Base-by-base conservation (phyloP, 2,329 filamentous ascomycete species). In the Colletotrichum sp. region DNA sequence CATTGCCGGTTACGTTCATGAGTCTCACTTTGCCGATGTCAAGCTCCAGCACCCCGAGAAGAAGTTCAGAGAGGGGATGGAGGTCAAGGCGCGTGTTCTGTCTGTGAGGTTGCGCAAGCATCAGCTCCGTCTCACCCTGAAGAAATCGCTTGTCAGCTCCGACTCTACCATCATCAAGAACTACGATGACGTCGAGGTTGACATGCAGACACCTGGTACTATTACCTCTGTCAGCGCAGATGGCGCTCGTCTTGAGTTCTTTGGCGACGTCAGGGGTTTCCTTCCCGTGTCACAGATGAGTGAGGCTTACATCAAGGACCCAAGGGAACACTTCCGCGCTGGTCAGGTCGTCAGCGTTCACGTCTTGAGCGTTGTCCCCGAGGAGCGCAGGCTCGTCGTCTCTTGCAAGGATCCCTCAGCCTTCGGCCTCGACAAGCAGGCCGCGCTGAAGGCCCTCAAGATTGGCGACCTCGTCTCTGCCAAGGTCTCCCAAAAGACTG, bases 231-330 rank as follows among this genome's bases (percentile, higher is more conserved):
- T 99, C 13, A 89, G 95, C 72, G 86, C 91, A 5, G 92, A 92
- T 69, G 97, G 97, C 75, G 97, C 97, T 13, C 92, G 96, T 21
- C 94, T 99, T 69, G 95, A 98, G 82, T 99, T 99, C 85, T 99
- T 98, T 81, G 95, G 95, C 21, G 86, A 89, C 10, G 89, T 99
- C 24, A 92, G 92, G 78, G 98, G 94, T 10, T 99, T 98, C 87
- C 89, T 99, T 71, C 97, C 97, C 3, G 93, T 98, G 1, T 95
- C 95, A 2, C 96, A 99, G 85, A 99, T 99, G 97, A 99, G 97
- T 83, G 97, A 99, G 83, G 96, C 96, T 13, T 98, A 94, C 82
- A 98, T 99, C 81, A 92, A 94, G 79, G 95, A 98, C 81, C 96
- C 97, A 6, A 92, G 91, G 62, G 93, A 98, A 81, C 96, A 99